Evolutionary conservation across 495 filamentous ascomycete genomes (phyloP).

Genomic region (Lophium mytilinum): DNA sequence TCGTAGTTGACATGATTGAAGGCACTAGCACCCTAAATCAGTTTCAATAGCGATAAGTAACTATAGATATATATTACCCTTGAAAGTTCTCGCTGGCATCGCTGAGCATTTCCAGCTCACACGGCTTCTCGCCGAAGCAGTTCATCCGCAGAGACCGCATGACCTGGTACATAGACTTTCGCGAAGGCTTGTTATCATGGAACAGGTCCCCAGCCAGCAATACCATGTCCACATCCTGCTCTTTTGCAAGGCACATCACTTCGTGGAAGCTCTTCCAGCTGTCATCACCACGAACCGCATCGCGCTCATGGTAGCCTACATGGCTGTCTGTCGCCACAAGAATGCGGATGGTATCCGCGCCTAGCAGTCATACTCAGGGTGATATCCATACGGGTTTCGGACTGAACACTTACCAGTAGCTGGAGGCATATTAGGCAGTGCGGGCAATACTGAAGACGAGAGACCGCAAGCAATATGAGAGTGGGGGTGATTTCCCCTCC

Average conservation of each 20-base stretch:
- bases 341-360: conserved; percentile 86
- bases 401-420: background rate
- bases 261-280: conserved; percentile 97
- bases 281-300: conserved; percentile 87
- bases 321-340: conserved; percentile 92
- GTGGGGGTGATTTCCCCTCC: background rate
- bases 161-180: conserved; percentile 93
- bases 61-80: conserved; percentile 32
- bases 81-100: conserved; percentile 85
- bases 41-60: background rate
- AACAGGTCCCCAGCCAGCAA: conserved; percentile 91
- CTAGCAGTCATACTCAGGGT: conserved; percentile 32
- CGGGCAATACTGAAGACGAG: background rate
- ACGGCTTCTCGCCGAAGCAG: conserved; percentile 90
- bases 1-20: conserved; percentile 96
- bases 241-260: conserved; percentile 81
- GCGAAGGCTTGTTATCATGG: conserved; percentile 96
- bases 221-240: conserved; percentile 92
- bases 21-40: conserved; percentile 38
- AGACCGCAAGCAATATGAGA: background rate
- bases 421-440: background rate
- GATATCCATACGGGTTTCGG: no score
- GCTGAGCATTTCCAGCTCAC: conserved; percentile 89
- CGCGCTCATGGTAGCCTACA: conserved; percentile 92
- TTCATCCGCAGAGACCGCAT: conserved; percentile 89